Evolutionary conservation across 2,329 filamentous ascomycete genomes (phyloP), one percentile per base, ranked within the genome.

Genomic region (Ophiocordyceps robertsii): DNA sequence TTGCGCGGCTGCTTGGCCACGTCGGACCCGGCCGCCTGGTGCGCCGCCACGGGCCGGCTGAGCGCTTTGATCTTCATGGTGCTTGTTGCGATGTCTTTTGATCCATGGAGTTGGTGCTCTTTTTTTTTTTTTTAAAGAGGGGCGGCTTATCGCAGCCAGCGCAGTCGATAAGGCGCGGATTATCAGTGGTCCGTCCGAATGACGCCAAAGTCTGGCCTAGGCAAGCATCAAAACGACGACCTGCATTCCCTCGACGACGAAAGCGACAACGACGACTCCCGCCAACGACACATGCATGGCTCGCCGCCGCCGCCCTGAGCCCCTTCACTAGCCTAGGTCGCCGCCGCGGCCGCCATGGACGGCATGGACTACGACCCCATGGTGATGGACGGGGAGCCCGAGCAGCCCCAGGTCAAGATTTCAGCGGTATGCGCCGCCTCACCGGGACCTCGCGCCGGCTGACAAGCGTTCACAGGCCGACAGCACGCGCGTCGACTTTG

Each of bases 401-500:
- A 73, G 47, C 72, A 72, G 49, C 72, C 70, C 47, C 67, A 68
- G 47, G 72, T 75, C 60, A 78, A 76, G 57, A 77, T 78, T 51
- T 76, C 73, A 44, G 72, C 73, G 53, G 73, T 77, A 68, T 43
- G 66, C 19, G 13, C 14, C 21, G 9, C 29, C 19, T 19, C 19
- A 19, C 19, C 19, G 19, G 3, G 19, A 19, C 4, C 12, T 2
- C 7, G 14, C 13, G 14, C 27, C 29, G 21, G 19, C 16, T 36
- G 36, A 38, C 41, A 27, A 27, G 24, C 24, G 3, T 38, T 40
- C 43, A 11, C 53, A 95, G 87, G 84, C 84, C 50, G 85, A 89
- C 58, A 69, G 69, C 49, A 77, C 80, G 54, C 82, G 84, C 56
- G 88, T 95, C 61, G 83, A 95, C 66, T 96, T 96, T 69, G 82